Evolutionary conservation across 352 stramenopile genomes (phyloP), one percentile per base, ranked within the genome.

Genomic region (Globisporangium perplexum): DNA sequence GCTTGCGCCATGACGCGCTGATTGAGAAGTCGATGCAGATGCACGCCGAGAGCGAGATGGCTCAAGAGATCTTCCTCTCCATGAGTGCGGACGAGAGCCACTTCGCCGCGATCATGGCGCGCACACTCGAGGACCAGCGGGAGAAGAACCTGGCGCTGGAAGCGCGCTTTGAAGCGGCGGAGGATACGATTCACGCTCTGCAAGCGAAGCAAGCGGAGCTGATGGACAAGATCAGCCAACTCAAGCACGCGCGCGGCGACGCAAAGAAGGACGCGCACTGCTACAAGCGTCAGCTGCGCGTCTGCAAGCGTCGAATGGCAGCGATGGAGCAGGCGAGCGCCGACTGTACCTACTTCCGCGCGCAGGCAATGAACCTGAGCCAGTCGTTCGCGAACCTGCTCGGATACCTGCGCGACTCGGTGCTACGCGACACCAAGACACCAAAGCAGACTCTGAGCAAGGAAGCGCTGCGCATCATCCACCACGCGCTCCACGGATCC

Each of bases 81-180:
- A 82, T 90, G 64, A 83, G 69, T 22, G 74, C 70, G 4, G 57
- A 85, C 26, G 78, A 90, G 42, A 76, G 68, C 38, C 71, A 74
- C 55, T 88, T 85, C 14, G 67, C 69, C 1, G 61, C 71, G 33
- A 53, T 90, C 14, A 61, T 85, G 61, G 62, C 63, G 7, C 72
- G 70, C 36, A 86, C 74, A 14, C 49, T 86, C 15, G 36, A 58
- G 1, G 60, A 74, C 20, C 66, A 86, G 48, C 55, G 83, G 1
- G 35, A 55, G 5, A 66, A 81, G 20, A 82, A 77, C 20, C 44
- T 58, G 6, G 47, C 62, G n/a, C 50, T 85, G 22, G 59, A 66
- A n/a, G 8, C 59, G 0, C 26, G 56, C 33, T 38, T 84, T 0
- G 30, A 71, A 0, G 14, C 46, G 52, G 60, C 66, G 15, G 42